Evolutionary conservation across 108 stramenopile species (phyloP).

Genomic region (Fragilaria radians): DNA sequence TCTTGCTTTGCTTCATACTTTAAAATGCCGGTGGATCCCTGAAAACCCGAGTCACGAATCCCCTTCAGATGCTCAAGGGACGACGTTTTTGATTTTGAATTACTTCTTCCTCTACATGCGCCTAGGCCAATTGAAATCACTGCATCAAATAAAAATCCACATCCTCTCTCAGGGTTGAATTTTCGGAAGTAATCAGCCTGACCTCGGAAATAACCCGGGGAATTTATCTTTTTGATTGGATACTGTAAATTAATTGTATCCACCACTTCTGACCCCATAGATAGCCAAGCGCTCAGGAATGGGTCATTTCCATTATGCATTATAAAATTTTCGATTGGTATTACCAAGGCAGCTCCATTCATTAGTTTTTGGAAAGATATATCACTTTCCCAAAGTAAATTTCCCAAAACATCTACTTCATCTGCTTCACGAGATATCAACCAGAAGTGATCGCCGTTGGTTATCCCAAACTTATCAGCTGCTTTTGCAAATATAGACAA

Average conservation of each 20-base stretch:
- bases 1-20: neutral
- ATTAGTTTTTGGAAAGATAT: too few relatives aligned
- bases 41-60: neutral
- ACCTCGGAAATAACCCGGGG: slow-evolving; percentile 8
- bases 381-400: too few relatives aligned
- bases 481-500: slow-evolving; percentile 8
- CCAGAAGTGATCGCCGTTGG: slow-evolving; percentile 6
- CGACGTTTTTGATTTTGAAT: neutral
- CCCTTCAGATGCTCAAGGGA: neutral
- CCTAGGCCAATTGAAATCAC: slow-evolving; percentile 3
- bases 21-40: neutral
- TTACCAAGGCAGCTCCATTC: too few relatives aligned
- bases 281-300: too few relatives aligned
- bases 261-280: too few relatives aligned
- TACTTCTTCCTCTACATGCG: neutral
- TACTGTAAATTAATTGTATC: too few relatives aligned
- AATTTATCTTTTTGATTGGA: too few relatives aligned
- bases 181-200: slow-evolving; percentile 9
- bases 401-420: too few relatives aligned
- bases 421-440: too few relatives aligned
- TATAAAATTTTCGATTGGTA: too few relatives aligned
- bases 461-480: slow-evolving; percentile 8
- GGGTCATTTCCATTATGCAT: too few relatives aligned
- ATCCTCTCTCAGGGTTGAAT: neutral
- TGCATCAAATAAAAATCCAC: slow-evolving; percentile 8